Base-by-base conservation (phyloP, 2,329 filamentous ascomycete genomes). In the Rosellinia necatrix region DNA sequence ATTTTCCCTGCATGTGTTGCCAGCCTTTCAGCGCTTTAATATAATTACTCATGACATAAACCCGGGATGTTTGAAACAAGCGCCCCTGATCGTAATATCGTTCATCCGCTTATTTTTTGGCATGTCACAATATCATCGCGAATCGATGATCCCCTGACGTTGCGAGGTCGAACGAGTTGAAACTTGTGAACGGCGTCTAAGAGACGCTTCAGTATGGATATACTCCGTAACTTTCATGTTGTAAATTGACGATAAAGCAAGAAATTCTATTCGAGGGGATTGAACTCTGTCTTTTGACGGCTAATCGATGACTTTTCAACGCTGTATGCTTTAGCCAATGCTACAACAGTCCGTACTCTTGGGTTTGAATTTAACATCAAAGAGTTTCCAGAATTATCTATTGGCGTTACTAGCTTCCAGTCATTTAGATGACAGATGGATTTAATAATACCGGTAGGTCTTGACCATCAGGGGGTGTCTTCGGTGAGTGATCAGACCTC, bases 31-130 rank as follows among this genome's bases (percentile, higher is more conserved):
- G n/a, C n/a, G n/a, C n/a, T n/a, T n/a, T n/a, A n/a, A n/a, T n/a
- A n/a, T n/a, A n/a, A n/a, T n/a, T n/a, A n/a, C n/a, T n/a, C n/a
- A n/a, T n/a, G n/a, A n/a, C n/a, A n/a, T n/a, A n/a, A n/a, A n/a
- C n/a, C n/a, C n/a, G 1, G 49, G 51, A 7, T 19, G 30, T 32
- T 32, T 60, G 15, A 60, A 60, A 53, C 53, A 58, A 19, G 29
- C 35, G 10, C 49, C 42, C 37, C 37, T 57, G 8, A 58, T 60
- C 13, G 53, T 25, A n/a, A 60, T 32, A 4, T 58, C 49, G 6
- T n/a, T n/a, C n/a, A n/a, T n/a, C n/a, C n/a, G n/a, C n/a, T n/a
- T n/a, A n/a, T n/a, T n/a, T n/a, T n/a, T n/a, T n/a, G n/a, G n/a
- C n/a, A n/a, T n/a, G n/a, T n/a, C n/a, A n/a, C n/a, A n/a, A n/a